Conservation (phyloP, 805 yeast species). For the Lipomyces sp. region DNA sequence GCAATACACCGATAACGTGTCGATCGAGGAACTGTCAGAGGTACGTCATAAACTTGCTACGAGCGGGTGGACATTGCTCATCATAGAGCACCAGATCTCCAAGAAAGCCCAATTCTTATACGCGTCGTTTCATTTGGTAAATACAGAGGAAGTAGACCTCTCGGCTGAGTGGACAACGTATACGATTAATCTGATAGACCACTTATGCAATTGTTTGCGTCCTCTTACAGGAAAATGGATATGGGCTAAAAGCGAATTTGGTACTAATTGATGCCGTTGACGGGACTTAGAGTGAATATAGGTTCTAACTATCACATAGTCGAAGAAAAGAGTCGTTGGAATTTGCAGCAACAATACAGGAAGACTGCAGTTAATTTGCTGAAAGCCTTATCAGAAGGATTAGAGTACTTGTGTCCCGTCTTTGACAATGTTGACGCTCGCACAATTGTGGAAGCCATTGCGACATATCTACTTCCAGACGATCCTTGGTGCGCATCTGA, state of each 20-base stretch:
- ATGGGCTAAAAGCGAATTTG: conserved; percentile 18
- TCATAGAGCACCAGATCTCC: neutral
- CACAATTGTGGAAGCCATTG: conserved; percentile 15
- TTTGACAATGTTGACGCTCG: conserved; percentile 2
- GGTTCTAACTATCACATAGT: conserved; percentile 12
- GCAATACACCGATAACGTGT: neutral
- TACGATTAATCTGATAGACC: conserved; percentile 3
- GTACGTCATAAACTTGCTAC: neutral
- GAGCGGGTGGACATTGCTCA: neutral
- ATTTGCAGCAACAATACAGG: conserved; percentile 21
- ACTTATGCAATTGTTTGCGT: conserved; percentile 14
- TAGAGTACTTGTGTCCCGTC: conserved; percentile 10
- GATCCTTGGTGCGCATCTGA: conserved; percentile 25
- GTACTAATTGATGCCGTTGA: conserved; percentile 2
- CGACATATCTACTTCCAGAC: conserved; percentile 9
- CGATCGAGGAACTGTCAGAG: conserved; percentile 7
- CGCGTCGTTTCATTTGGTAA: conserved; percentile 1
- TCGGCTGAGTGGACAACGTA: conserved; percentile 1
- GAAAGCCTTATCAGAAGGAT: conserved; percentile 8
- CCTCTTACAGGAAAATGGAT: conserved; percentile 29
- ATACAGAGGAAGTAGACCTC: conserved; percentile 1
- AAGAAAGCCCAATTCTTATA: neutral
- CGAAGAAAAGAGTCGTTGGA: conserved; percentile 25
- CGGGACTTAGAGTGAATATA: neutral
- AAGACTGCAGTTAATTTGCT: conserved; percentile 16